Base-by-base conservation (phyloP, 306 rosid genomes). In the Rubus parviflorus region DNA sequence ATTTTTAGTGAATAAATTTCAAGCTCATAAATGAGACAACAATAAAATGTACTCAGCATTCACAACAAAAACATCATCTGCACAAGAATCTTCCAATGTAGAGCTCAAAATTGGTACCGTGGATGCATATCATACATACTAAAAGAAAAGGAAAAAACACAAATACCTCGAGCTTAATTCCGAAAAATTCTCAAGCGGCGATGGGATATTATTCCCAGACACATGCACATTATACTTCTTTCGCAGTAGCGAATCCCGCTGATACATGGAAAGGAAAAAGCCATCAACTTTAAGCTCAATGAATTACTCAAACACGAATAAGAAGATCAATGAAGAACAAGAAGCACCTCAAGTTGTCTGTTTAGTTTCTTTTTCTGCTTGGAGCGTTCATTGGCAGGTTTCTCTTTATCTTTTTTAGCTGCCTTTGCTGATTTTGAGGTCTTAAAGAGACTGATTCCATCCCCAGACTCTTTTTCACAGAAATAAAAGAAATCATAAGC, bases 181-280 rank as follows among this genome's bases (percentile, higher is more conserved):
- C 1, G 77, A 88, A 86, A 95, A 95, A 86, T 49, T 77, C 85
- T 86, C 88, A 76, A 95, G 94, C 16, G 97, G 97, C 8, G 97
- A 83, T 5, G 99, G 86, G 40, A 95, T 81, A 64, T 90, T 89
- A 83, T 86, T 88, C 64, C 99, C 97, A 38, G 94, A 88, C 10
- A 95, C 93, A 81, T 92, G 99, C 81, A 95, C 90, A 83, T 87
- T 85, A 68, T 86, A 81, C 81, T 79, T 80, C 90, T 92, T 95
- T 79, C 99, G 85, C 17, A 83, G 79, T 61, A 90, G 23, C 0
- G 93, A 87, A 80, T 92, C 97, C 20, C 89, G 85, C 99, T 95
- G 74, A 23, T 67, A 45, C 73, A 22, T 7, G 2, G 51, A 77
- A 79, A 67, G 7, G 0, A 47, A 69, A 43, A 75, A 10, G 52